These are phyloP conservation scores for Saposhnikovia divaricata DNA, from an alignment of 129 eudicot species.

Conservation along the genomic window DNA sequence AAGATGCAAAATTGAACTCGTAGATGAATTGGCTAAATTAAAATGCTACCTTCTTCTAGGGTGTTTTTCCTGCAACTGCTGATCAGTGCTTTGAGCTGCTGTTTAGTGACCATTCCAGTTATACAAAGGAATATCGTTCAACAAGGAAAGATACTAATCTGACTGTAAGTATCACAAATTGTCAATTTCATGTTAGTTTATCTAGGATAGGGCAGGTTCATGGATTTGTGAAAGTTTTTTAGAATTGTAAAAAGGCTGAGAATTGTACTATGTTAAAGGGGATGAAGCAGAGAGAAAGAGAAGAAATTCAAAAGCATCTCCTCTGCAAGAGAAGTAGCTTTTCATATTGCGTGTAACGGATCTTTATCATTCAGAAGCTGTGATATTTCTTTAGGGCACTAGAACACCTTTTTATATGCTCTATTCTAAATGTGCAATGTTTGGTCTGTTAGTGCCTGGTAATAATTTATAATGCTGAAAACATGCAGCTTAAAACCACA, in stretches of 20 bases:
- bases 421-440: neutral
- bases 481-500: neutral
- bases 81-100: conserved; percentile 66
- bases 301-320: neutral
- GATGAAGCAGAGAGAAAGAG: neutral
- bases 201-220: neutral
- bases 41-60: conserved; percentile 32
- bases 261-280: neutral
- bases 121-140: conserved; percentile 62
- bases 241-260: neutral
- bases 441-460: neutral
- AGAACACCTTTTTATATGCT: neutral
- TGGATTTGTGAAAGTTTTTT: neutral
- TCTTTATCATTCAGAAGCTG: neutral
- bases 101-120: conserved; percentile 64
- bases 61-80: conserved; percentile 60
- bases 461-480: neutral
- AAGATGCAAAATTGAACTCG: neutral
- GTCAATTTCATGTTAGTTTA: neutral
- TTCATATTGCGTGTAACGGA: neutral
- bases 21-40: neutral
- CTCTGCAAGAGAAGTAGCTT: neutral
- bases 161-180: conserved; percentile 32
- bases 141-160: conserved; percentile 71
- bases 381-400: neutral